These are phyloP conservation scores for Nemania sp. DNA, from an alignment of 2,329 filamentous ascomycete species.

Conservation along the genomic window DNA sequence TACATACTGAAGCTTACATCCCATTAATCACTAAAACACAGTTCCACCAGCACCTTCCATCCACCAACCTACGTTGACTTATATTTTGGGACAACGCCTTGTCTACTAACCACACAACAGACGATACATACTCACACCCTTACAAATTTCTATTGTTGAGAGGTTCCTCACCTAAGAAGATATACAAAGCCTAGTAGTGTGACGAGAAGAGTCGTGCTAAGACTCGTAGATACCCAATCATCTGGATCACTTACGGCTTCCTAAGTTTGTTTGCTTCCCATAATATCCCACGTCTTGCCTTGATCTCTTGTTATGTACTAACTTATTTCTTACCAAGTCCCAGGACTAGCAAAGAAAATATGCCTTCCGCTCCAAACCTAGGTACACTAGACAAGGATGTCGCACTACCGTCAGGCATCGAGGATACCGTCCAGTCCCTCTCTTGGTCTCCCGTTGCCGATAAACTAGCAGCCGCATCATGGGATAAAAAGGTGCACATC, in stretches of 20 bases:
- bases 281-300: background rate
- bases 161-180: too few species aligned
- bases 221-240: too few species aligned
- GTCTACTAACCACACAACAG: background rate
- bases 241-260: too few species aligned
- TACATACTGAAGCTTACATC: too few species aligned
- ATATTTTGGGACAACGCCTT: background rate
- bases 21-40: background rate
- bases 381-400: conserved; percentile 1
- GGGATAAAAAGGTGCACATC: conserved; percentile 54
- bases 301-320: too few species aligned
- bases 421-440: conserved; percentile 54
- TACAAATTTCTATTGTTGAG: too few species aligned
- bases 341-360: background rate
- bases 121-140: too few species aligned
- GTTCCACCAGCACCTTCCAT: background rate
- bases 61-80: background rate
- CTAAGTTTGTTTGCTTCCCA: too few species aligned
- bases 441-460: conserved; percentile 53
- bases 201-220: too few species aligned
- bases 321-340: background rate
- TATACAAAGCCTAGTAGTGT: too few species aligned
- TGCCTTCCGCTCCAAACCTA: background rate
- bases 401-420: conserved; percentile 14
- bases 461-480: conserved; percentile 52